Conservation (phyloP, 2,329 filamentous ascomycete genomes). For the Trichophyton mentagrophytes region DNA sequence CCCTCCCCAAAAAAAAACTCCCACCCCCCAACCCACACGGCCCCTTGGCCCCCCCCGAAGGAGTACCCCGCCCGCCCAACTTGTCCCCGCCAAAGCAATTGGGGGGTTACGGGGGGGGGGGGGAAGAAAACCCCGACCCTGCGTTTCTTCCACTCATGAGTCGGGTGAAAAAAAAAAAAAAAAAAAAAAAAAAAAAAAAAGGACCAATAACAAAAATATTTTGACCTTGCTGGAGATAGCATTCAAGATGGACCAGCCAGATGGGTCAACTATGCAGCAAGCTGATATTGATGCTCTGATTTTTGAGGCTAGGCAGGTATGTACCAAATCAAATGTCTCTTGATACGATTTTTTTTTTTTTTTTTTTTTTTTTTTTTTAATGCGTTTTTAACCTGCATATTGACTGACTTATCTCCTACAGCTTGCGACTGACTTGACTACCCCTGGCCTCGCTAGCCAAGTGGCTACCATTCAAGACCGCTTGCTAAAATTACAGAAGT, state of each 20-base stretch:
- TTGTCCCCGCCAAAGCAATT: no score
- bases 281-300: constrained; percentile 2
- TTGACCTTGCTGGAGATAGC: neutral
- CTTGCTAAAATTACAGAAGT: constrained; percentile 66
- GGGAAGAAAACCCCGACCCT: no score
- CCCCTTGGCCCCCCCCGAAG: no score
- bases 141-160: no score
- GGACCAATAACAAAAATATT: neutral
- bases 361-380: no score
- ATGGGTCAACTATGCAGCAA: neutral
- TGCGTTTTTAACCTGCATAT: neutral
- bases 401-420: constrained; percentile 12
- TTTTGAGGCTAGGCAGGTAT: constrained; percentile 7
- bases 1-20: no score
- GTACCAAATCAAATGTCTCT: neutral
- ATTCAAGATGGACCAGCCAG: neutral
- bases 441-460: constrained; percentile 32
- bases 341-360: neutral
- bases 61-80: no score
- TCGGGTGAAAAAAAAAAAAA: no score
- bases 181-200: no score
- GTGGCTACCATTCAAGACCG: constrained; percentile 53
- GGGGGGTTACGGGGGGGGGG: no score
- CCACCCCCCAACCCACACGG: no score
- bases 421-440: constrained; percentile 31